Conservation (phyloP, 306 rosid genomes). For the Quillaja saponaria region DNA sequence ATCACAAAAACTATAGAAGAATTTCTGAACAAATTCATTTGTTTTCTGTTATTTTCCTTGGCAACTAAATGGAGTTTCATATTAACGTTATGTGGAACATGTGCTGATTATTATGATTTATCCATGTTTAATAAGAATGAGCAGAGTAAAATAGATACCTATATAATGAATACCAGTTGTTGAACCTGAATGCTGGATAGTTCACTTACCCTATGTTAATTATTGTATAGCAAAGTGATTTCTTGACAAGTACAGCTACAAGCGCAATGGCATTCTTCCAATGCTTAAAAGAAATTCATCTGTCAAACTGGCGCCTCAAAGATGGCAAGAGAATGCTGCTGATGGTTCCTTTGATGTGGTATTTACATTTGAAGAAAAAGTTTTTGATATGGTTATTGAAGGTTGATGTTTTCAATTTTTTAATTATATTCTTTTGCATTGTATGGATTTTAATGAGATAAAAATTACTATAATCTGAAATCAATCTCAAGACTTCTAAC, state of each 20-base stretch:
- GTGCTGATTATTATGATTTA: constrained; percentile 4
- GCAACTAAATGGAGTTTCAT: not conserved
- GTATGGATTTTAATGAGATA: not conserved
- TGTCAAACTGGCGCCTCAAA: constrained; percentile 83
- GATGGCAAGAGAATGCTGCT: constrained; percentile 94
- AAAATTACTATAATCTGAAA: no score
- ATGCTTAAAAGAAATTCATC: constrained; percentile 82
- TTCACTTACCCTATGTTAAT: constrained; percentile 12
- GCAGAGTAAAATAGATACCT: constrained; percentile 1
- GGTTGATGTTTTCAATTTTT: constrained; percentile 39
- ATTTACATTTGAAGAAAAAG: constrained; percentile 86
- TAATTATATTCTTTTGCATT: not conserved
- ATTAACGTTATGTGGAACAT: not conserved
- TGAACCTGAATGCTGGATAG: not conserved
- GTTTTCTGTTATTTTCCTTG: no score
- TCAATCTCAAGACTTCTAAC: no score
- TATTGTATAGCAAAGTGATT: constrained; percentile 15
- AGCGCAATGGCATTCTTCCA: constrained; percentile 83
- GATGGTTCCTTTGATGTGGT: constrained; percentile 84
- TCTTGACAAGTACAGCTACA: constrained; percentile 68
- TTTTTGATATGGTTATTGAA: constrained; percentile 90
- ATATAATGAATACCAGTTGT: not conserved
- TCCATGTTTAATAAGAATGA: not conserved
- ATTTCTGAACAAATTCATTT: not conserved
- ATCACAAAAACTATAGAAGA: not conserved